phyloP scores from a whole-genome alignment of 2,329 filamentous ascomycete genomes.

The Coniochaeta ligniaria region DNA sequence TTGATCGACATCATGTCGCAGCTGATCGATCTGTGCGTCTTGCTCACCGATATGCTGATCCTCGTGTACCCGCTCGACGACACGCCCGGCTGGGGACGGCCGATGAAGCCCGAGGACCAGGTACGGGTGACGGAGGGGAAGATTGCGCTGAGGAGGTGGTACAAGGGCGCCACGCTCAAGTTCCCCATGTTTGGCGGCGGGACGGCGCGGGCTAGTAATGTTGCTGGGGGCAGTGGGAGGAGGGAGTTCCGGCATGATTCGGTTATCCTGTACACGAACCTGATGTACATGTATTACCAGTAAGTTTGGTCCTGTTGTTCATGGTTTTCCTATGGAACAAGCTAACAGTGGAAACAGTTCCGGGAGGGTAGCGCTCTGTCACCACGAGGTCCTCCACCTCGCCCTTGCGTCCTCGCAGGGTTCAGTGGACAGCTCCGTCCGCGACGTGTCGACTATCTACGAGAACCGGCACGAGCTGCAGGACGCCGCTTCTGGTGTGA shows the following conservation, averaged over 20 bases:
- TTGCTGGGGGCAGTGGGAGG: constrained; percentile 8
- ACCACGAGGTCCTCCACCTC: constrained; percentile 37
- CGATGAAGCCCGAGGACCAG: constrained; percentile 21
- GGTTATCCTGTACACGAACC: constrained; percentile 35
- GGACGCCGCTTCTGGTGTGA: constrained; percentile 34
- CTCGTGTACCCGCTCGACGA: constrained; percentile 37
- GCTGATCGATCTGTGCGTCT: constrained; percentile 35
- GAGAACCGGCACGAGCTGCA: constrained; percentile 34
- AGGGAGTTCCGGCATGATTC: constrained; percentile 31
- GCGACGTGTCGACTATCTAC: constrained; percentile 28
- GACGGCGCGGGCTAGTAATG: constrained; percentile 10
- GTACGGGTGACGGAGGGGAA: constrained; percentile 27
- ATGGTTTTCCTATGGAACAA: background rate
- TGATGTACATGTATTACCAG: constrained; percentile 46
- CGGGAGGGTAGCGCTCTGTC: constrained; percentile 34
- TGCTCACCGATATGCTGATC: constrained; percentile 38
- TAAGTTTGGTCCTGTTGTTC: constrained; percentile 20
- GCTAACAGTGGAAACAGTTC: constrained; percentile 20
- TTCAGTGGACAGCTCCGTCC: constrained; percentile 19
- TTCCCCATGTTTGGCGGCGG: constrained; percentile 29
- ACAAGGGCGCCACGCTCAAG: constrained; percentile 26
- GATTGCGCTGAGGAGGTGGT: constrained; percentile 29
- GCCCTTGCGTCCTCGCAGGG: constrained; percentile 30
- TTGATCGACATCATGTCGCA: constrained; percentile 37
- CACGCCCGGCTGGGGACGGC: constrained; percentile 29